Conservation (phyloP, 495 filamentous ascomycete genomes). For the Xylaria acuta region DNA sequence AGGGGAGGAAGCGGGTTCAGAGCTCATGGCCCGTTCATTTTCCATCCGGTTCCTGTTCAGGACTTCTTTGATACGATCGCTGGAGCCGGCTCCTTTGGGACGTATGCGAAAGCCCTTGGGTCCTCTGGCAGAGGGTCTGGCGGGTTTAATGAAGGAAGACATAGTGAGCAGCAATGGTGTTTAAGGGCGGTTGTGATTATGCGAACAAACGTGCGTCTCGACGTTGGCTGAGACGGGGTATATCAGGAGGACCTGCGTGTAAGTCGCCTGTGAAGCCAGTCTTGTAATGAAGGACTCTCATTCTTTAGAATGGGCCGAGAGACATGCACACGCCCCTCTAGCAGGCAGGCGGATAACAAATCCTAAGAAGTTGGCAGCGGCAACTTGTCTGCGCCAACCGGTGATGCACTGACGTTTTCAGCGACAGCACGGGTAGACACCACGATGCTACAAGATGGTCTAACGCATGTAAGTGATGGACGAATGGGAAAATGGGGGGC, state of each 20-base stretch:
- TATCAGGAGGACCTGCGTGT: neutral
- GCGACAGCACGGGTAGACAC: neutral
- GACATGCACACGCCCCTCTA: neutral
- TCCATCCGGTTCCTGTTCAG: conserved; percentile 38
- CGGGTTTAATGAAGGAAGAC: conserved; percentile 38
- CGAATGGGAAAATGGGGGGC: conserved; percentile 20
- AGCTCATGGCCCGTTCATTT: conserved; percentile 32
- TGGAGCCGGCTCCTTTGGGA: conserved; percentile 31
- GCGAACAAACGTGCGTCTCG: neutral
- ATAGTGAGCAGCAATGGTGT: conserved; percentile 23
- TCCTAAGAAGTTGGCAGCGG: neutral
- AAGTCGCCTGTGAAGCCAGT: conserved; percentile 11
- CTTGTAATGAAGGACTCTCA: neutral
- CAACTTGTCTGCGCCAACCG: neutral
- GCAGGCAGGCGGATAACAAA: neutral
- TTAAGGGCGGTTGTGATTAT: conserved; percentile 10
- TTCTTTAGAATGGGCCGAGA: conserved; percentile 3
- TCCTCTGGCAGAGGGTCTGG: conserved; percentile 25
- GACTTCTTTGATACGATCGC: conserved; percentile 39
- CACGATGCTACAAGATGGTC: neutral
- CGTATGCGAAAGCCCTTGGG: conserved; percentile 34
- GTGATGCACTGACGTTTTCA: neutral
- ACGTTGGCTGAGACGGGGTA: neutral
- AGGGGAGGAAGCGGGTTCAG: conserved; percentile 26
- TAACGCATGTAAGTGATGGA: conserved; percentile 18